Evolutionary conservation across 2,329 filamentous ascomycete genomes (phyloP), one percentile per base, ranked within the genome.

Genomic region (Diaporthe citrichinensis): DNA sequence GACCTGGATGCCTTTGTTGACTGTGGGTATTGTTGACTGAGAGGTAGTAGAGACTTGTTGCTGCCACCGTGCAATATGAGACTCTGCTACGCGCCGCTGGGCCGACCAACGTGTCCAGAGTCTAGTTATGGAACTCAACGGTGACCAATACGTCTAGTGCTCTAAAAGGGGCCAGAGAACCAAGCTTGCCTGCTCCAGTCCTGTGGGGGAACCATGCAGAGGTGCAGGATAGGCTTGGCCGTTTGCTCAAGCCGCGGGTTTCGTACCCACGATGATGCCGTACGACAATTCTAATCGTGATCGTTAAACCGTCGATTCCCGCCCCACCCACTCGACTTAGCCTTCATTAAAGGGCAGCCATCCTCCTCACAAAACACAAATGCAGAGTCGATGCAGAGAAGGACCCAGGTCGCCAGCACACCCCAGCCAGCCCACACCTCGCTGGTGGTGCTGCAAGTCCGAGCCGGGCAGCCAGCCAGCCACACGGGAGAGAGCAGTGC

Each of bases 281-380:
- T 51, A 41, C 55, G 39, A 46, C 34, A 73, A 39, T n/a, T 44
- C 28, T 17, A 53, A 51, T 17, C 49, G 46, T 44, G n/a, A 51
- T 51, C 5, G 31, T 72, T 73, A 65, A 73, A 44, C 71, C 71
- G 71, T 73, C 58, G 31, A 73, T 73, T 65, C 71, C 71, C 58
- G 71, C 58, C 58, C 58, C 71, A 73, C 71, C 58, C 71, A 73
- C 59, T 31, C 57, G 49, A 55, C 44, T 44, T 62, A 73, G 71
- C 25, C 20, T 44, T 34, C 58, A 65, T 51, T 53, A 59, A 59
- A 72, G 71, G 58, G 46, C 58, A 73, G 51, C n/a, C 49, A 34
- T 73, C 46, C 58, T 65, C 44, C 46, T 31, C 57, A n/a, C 71
- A 53, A 34, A 55, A 36, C n/a, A 44, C 34, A 14, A 14, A 41